Percentiles rank a stretch among this genome's conserved stretches.
Conservation (phyloP, 352 stramenopile species). For the Blastocystis sp. region DNA sequence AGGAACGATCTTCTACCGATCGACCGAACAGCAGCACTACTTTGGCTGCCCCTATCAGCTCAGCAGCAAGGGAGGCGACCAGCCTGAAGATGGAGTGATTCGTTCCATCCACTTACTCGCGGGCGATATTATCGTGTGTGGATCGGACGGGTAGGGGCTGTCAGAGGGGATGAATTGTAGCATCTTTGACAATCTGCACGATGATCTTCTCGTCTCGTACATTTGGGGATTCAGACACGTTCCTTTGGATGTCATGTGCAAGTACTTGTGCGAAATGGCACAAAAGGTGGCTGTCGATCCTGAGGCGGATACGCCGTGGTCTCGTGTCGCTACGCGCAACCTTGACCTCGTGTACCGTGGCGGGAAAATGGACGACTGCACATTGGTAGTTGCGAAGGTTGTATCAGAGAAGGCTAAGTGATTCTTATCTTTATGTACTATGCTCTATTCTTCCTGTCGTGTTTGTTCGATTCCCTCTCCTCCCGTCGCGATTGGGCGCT, state of each 20-base stretch:
- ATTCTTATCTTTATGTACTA: conserved; percentile 62
- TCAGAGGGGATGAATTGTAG: not conserved
- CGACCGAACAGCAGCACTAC: conserved; percentile 63
- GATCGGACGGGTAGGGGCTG: conserved; percentile 28
- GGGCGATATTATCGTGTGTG: conserved; percentile 55
- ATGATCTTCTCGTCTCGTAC: conserved; percentile 63
- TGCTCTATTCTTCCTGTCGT: conserved; percentile 7
- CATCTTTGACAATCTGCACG: conserved; percentile 64
- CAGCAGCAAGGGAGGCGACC: conserved; percentile 52
- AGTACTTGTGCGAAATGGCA: conserved; percentile 69
- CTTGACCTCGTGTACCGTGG: conserved; percentile 68
- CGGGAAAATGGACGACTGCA: conserved; percentile 69
- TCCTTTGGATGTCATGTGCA: conserved; percentile 65
- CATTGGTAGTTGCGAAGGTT: conserved; percentile 67
- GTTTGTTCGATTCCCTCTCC: conserved; percentile 24
- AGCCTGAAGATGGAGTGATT: conserved; percentile 63
- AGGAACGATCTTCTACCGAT: conserved; percentile 66
- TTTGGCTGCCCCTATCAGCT: conserved; percentile 60
- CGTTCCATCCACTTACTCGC: conserved; percentile 48
- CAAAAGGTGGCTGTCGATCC: conserved; percentile 53
- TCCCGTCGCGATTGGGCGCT: not conserved
- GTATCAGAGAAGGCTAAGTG: conserved; percentile 68
- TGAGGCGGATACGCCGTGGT: conserved; percentile 60
- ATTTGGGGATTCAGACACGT: conserved; percentile 65
- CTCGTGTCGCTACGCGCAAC: conserved; percentile 46